Conservation (phyloP, 148 eudicot genomes). For the Polygonum aviculare region DNA sequence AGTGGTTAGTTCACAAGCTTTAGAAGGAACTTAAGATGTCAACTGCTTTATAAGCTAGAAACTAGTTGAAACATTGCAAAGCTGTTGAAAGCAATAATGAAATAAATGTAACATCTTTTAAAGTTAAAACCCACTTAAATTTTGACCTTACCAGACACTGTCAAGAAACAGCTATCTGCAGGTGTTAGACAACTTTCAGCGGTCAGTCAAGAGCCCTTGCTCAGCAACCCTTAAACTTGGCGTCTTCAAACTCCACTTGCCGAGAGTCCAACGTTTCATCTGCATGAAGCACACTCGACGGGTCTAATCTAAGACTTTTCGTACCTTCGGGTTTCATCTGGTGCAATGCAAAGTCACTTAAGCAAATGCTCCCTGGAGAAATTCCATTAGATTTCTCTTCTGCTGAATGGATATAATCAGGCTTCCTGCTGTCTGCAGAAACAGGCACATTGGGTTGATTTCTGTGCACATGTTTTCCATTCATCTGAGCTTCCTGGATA, state of each 20-base stretch:
- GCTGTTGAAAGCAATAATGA: not conserved
- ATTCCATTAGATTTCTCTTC: not conserved
- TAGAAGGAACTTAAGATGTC: too few relatives aligned
- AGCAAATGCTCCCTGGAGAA: not conserved
- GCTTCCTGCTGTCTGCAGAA: constrained; percentile 26
- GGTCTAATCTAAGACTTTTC: not conserved
- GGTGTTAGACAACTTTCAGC: not conserved
- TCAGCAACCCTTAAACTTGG: not conserved
- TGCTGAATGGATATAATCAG: constrained; percentile 12
- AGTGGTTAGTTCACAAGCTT: too few relatives aligned
- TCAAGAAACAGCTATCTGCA: not conserved
- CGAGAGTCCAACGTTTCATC: not conserved
- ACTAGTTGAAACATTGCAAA: not conserved
- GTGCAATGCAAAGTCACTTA: not conserved
- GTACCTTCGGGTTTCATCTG: not conserved
- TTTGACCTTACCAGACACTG: not conserved
- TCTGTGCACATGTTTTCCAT: constrained; percentile 26
- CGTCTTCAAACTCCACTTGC: constrained; percentile 6
- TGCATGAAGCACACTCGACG: constrained; percentile 6
- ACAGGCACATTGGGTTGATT: constrained; percentile 24
- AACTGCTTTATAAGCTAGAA: too few relatives aligned
- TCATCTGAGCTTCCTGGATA: constrained; percentile 35
- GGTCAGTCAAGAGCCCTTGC: not conserved
- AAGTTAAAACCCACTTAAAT: not conserved
- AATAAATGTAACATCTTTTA: not conserved